phyloP scores from a whole-genome alignment of 1,139 yeast genomes.

The Pichia sp. region DNA sequence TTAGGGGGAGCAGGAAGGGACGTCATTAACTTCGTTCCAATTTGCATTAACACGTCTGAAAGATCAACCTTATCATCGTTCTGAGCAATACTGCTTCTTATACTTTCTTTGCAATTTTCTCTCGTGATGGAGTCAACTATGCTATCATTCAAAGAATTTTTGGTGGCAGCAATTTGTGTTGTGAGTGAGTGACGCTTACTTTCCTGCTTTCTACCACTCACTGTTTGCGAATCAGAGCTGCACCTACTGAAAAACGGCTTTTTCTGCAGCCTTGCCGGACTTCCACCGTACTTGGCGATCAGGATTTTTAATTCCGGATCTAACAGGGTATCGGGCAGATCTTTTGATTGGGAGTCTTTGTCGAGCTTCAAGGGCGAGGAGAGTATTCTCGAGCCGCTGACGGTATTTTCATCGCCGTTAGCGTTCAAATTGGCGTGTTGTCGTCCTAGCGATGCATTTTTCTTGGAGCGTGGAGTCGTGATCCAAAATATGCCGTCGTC shows the following conservation, averaged over 20 bases:
- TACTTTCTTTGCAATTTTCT: not conserved
- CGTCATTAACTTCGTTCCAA: slow-evolving; percentile 20
- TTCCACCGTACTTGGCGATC: slow-evolving; percentile 21
- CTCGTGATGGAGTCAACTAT: slow-evolving; percentile 20
- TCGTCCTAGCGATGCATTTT: not conserved
- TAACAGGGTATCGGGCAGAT: slow-evolving; percentile 15
- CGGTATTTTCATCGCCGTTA: not conserved
- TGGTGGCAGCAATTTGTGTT: slow-evolving; percentile 25
- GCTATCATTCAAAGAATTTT: slow-evolving; percentile 26
- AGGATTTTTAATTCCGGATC: slow-evolving; percentile 29
- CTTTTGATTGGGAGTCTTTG: slow-evolving; percentile 1
- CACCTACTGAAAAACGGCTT: slow-evolving; percentile 15
- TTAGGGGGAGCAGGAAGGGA: not conserved
- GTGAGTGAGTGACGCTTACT: not conserved
- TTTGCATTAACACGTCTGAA: slow-evolving; percentile 25
- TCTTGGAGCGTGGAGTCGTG: slow-evolving; percentile 23
- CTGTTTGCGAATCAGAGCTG: slow-evolving; percentile 25
- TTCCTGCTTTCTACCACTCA: not conserved
- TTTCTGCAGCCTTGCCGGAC: not conserved
- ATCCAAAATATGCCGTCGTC: slow-evolving; percentile 35
- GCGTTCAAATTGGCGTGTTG: not conserved
- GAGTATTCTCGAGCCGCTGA: slow-evolving; percentile 9
- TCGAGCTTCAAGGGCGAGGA: slow-evolving; percentile 18
- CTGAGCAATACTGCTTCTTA: not conserved
- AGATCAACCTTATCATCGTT: slow-evolving; percentile 19